A percentile compares a stretch with the other conserved stretches of the same genome.
Conservation (phyloP, 768 basidiomycete species). For the Hygrocybe coccinea region DNA sequence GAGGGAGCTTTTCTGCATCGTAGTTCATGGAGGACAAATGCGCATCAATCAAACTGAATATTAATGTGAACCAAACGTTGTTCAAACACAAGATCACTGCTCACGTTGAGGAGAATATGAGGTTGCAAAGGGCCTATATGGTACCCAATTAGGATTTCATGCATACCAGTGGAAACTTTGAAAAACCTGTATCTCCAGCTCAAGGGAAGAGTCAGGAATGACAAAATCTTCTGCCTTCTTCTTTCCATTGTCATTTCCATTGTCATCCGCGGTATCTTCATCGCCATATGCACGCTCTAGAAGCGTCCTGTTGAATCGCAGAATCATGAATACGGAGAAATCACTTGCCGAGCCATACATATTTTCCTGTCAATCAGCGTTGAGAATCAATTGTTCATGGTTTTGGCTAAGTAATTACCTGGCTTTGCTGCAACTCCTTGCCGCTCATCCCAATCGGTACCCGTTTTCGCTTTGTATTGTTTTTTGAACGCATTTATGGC, state of each 20-base stretch:
- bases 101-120: slow-evolving; percentile 50
- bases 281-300: slow-evolving; percentile 53
- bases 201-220: slow-evolving; percentile 46
- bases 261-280: slow-evolving; percentile 40
- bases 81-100: slow-evolving; percentile 8
- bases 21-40: slow-evolving; percentile 60
- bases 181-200: slow-evolving; percentile 42
- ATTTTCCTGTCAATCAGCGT: slow-evolving; percentile 43
- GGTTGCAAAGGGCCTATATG: slow-evolving; percentile 40
- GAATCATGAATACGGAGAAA: neutral
- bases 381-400: neutral
- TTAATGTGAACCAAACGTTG: neutral
- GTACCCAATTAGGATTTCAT: neutral
- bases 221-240: slow-evolving; percentile 30
- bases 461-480: slow-evolving; percentile 55
- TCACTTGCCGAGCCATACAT: slow-evolving; percentile 50
- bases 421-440: slow-evolving; percentile 48
- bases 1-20: slow-evolving; percentile 59
- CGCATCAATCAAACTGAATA: slow-evolving; percentile 46
- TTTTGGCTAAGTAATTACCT: slow-evolving; percentile 29
- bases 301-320: neutral
- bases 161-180: neutral
- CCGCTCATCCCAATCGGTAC: slow-evolving; percentile 44
- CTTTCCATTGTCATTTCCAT: slow-evolving; percentile 23
- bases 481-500: slow-evolving; percentile 55